phyloP scores from a whole-genome alignment of 2,329 filamentous ascomycete species.

The Aspergillus tamarii region DNA sequence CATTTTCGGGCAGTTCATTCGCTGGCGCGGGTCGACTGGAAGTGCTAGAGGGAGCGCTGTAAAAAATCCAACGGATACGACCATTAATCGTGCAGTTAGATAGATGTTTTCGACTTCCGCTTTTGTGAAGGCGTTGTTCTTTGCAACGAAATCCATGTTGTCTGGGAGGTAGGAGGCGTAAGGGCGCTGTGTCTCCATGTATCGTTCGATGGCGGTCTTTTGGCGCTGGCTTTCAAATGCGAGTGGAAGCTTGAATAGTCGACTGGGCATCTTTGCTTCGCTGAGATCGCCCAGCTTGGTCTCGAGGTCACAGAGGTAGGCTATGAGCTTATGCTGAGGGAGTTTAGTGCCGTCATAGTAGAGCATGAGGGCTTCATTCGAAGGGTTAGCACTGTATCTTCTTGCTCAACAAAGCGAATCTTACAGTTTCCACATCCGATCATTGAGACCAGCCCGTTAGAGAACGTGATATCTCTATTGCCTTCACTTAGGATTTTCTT shows the following conservation, averaged over 20 bases:
- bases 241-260: slow-evolving; percentile 50
- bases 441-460: slow-evolving; percentile 52
- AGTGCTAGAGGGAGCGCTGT: slow-evolving; percentile 56
- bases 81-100: slow-evolving; percentile 54
- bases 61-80: slow-evolving; percentile 60
- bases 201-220: slow-evolving; percentile 60
- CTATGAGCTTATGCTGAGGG: slow-evolving; percentile 41
- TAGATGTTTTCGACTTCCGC: slow-evolving; percentile 56
- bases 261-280: slow-evolving; percentile 45
- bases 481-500: slow-evolving; percentile 50
- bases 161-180: slow-evolving; percentile 66
- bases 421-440: slow-evolving; percentile 53
- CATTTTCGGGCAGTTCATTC: slow-evolving; percentile 59
- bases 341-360: slow-evolving; percentile 51
- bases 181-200: slow-evolving; percentile 63
- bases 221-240: slow-evolving; percentile 44
- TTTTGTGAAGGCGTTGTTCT: slow-evolving; percentile 56
- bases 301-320: slow-evolving; percentile 42
- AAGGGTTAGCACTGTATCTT: not conserved
- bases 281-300: slow-evolving; percentile 44
- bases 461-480: slow-evolving; percentile 40
- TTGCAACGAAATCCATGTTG: slow-evolving; percentile 61
- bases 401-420: slow-evolving; percentile 1
- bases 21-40: slow-evolving; percentile 58
- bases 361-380: slow-evolving; percentile 44